Evolutionary conservation across 2,329 filamentous ascomycete species (phyloP), one percentile per base, ranked within the genome.

Genomic region (Phoma sp.): DNA sequence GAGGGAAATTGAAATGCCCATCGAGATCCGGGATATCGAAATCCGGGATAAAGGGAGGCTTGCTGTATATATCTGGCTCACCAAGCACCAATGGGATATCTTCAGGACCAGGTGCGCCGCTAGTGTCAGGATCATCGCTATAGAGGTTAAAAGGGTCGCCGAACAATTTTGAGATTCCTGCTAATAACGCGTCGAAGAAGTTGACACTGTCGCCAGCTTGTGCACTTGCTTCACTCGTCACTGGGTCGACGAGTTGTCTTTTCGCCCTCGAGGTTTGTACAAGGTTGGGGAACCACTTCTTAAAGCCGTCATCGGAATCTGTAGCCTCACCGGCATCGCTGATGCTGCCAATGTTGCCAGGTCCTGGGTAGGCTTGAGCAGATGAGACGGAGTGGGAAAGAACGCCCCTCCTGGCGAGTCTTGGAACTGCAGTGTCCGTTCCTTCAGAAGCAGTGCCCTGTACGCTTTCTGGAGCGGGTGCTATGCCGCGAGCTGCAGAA

Each of bases 21-120:
- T 54, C 45, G 2, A 54, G 46, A 23, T 54, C 52, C 7, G 52
- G 45, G 24, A 54, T 49, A 1, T 54, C 52, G 18, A 54, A 54
- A n/a, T 54, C 52, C 1, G 52, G 45, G 40, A 54, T 35, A n/a
- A 44, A 40, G 14, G 48, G 48, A 4, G 25, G 5, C n/a, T 18
- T 18, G 30, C 6, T 47, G 33, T 38, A 39, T 4, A 44, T 5
- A 2, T 38, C 43, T 25, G 50, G 44, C 33, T 53, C 50, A n/a
- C 39, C 51, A 27, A 39, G 24, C 6, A 47, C 33, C 7, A 43
- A 36, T 13, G 45, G 40, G 5, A 47, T 38, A 11, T 33, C 37
- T 23, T 39, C 18, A 29, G 23, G 7, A 23, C 25, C 33, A 7
- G 44, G 23, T 2, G 23, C 29, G 18, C 40, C 7, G 22, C 44